Conservation (phyloP, 2,329 filamentous ascomycete species). For the Neonectria punicea region DNA sequence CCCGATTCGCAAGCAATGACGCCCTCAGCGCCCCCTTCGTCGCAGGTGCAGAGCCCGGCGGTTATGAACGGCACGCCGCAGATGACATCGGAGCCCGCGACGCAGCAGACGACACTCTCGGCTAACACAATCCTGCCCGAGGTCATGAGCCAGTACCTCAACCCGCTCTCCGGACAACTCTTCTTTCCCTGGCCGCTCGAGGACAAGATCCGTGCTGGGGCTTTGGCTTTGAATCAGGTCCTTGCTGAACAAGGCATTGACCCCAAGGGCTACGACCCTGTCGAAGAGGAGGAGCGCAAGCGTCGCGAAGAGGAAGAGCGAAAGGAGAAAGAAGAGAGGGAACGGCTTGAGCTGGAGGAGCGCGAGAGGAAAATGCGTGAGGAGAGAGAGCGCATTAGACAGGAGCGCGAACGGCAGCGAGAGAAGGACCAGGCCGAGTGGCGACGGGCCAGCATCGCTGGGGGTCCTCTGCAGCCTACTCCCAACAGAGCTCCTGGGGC, state of each 20-base stretch:
- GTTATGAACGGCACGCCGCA: conserved; percentile 47
- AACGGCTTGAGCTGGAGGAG: conserved; percentile 58
- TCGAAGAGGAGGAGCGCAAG: conserved; percentile 62
- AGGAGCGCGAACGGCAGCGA: conserved; percentile 56
- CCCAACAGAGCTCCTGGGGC: conserved; percentile 41
- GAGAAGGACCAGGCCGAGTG: conserved; percentile 56
- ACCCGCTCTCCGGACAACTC: conserved; percentile 64
- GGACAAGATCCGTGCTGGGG: conserved; percentile 74
- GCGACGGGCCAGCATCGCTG: conserved; percentile 51
- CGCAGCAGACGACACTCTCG: conserved; percentile 47
- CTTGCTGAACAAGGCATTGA: conserved; percentile 71
- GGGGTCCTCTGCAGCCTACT: conserved; percentile 38
- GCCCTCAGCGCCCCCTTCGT: conserved; percentile 48
- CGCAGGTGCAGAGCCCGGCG: conserved; percentile 49
- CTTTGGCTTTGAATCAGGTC: conserved; percentile 71
- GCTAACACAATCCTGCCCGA: conserved; percentile 59
- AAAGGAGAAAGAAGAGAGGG: conserved; percentile 58
- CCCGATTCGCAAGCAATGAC: conserved; percentile 47
- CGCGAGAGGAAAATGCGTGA: conserved; percentile 53
- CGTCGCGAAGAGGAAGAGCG: conserved; percentile 62
- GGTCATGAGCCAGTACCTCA: conserved; percentile 60
- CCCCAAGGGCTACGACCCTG: conserved; percentile 68
- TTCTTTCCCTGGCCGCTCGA: conserved; percentile 84
- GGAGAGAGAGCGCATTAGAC: conserved; percentile 51
- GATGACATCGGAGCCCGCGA: conserved; percentile 44